Evolutionary conservation across 345 rosid species (phyloP).

Genomic region (Luvunga scandens): DNA sequence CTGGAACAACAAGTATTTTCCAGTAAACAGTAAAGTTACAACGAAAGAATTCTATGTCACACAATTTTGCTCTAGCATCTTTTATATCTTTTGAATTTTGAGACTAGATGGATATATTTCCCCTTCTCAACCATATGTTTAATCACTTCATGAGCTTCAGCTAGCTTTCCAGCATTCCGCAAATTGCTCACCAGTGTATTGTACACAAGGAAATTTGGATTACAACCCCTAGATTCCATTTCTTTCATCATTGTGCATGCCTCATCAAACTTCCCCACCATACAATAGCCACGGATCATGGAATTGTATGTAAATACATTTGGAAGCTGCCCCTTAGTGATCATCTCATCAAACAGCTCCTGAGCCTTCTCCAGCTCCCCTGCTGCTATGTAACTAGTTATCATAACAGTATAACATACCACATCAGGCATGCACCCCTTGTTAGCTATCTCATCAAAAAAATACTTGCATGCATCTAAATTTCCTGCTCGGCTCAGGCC

Average conservation of each 20-base stretch:
- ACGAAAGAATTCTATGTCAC: slow-evolving; percentile 10
- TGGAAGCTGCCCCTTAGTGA: slow-evolving; percentile 57
- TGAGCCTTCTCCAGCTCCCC: slow-evolving; percentile 72
- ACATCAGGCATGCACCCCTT: slow-evolving; percentile 70
- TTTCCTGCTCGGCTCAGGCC: slow-evolving; percentile 88
- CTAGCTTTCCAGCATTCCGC: slow-evolving; percentile 67
- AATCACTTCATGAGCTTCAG: slow-evolving; percentile 68
- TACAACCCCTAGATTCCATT: slow-evolving; percentile 84
- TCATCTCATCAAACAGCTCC: slow-evolving; percentile 68
- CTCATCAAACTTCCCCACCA: slow-evolving; percentile 63
- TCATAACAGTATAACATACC: slow-evolving; percentile 81
- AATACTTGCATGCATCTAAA: slow-evolving; percentile 73
- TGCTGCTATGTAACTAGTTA: slow-evolving; percentile 65
- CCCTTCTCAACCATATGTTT: slow-evolving; percentile 71
- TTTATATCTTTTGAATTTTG: slow-evolving; percentile 49
- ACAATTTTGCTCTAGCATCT: slow-evolving; percentile 32
- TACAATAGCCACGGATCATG: slow-evolving; percentile 81
- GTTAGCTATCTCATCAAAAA: slow-evolving; percentile 69
- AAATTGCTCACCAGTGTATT: slow-evolving; percentile 74
- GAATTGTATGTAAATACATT: slow-evolving; percentile 84
- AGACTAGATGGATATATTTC: slow-evolving; percentile 54
- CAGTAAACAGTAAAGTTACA: slow-evolving; percentile 7
- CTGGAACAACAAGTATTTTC: slow-evolving; percentile 14
- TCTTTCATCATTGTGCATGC: slow-evolving; percentile 71
- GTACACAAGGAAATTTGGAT: slow-evolving; percentile 82